Evolutionary conservation across 2,329 filamentous ascomycete species (phyloP), one percentile per base, ranked within the genome.

Genomic region (Rhinocladiella similis): DNA sequence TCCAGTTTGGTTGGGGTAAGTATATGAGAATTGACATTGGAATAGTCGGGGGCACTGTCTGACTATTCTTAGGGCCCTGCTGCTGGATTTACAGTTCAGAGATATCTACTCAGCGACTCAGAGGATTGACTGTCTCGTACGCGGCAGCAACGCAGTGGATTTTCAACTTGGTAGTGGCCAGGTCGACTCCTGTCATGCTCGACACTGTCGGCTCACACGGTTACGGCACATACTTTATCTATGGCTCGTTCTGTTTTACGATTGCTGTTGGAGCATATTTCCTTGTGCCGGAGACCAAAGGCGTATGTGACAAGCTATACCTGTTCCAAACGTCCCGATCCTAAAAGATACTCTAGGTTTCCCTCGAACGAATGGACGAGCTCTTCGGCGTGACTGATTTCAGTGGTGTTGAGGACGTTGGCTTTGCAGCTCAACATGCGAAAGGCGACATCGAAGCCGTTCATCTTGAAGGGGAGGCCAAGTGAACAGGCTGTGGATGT

Each of bases 21-120:
- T 84, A 84, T 16, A 22, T 19, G 10, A 2, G 2, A 10, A 5
- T 27, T 27, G 19, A 9, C 25, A 12, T 22, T 20, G 10, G 13
- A 10, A 1, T 14, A 45, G 12, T 25, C 14, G 3, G 16, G 3
- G 22, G 20, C 20, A 25, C 22, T 25, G 13, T 14, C 43, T 46
- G 22, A 46, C 43, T n/a, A 14, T 3, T n/a, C 13, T 29, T n/a
- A 46, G 43, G 43, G 29, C 43, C 43, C 5, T 46, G 43, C 29
- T 88, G 84, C 73, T 90, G 87, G 86, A 88, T 89, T 66, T 84
- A 89, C 65, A 81, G 88, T 2, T 82, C 81, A 22, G 87, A 90
- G 70, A 89, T 90, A 56, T 86, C 86, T 0, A 85, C 84, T 5
- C 84, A 85, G 0, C 77, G 87, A 33, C 76, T 90, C 6, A 76